Base-by-base conservation (phyloP, 768 basidiomycete genomes). In the Suillus discolor region DNA sequence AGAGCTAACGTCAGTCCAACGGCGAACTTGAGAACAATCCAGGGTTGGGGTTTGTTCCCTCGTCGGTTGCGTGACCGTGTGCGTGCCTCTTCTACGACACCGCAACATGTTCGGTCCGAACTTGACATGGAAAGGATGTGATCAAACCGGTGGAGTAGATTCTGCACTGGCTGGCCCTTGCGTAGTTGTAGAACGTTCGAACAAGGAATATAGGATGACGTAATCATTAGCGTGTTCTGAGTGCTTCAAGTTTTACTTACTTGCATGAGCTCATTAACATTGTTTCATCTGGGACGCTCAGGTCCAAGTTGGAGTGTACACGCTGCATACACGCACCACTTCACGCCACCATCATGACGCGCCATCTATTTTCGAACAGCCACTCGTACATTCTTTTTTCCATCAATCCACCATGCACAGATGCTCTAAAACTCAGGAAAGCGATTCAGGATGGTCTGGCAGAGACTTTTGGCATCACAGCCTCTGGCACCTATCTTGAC, bases 11-110 rank as follows among this genome's bases (percentile, higher is more conserved):
- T 84, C 3, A 95, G 61, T 5, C 77, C 82, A 34, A 94, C 81
- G 71, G 88, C 80, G 42, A 92, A 70, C 80, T 95, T 95, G 75
- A 83, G 85, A 31, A 85, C 81, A 60, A 91, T 78, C 92, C 92
- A 94, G 63, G 92, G 89, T 66, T 91, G 91, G 0, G 86, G 84
- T 66, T 79, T 84, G 38, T 66, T 66, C 8, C 75, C 75, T 59
- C 80, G 72, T n/a, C 75, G 74, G 28, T 79, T 80, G 47, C 80
- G 79, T 1, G 79, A 75, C 8, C 75, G 69, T 51, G 75, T 69
- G 6, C 77, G 77, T 1, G 82, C 84, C 67, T 87, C 82, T 61
- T 86, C 75, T 23, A 90, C 80, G 39, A 87, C 79, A 9, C 86
- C 86, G 63, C 87, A 89, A 63, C 79, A 82, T 16, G 67, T 55